Evolutionary conservation across 2,329 filamentous ascomycete species (phyloP).

Genomic region (Gremmenia infestans): DNA sequence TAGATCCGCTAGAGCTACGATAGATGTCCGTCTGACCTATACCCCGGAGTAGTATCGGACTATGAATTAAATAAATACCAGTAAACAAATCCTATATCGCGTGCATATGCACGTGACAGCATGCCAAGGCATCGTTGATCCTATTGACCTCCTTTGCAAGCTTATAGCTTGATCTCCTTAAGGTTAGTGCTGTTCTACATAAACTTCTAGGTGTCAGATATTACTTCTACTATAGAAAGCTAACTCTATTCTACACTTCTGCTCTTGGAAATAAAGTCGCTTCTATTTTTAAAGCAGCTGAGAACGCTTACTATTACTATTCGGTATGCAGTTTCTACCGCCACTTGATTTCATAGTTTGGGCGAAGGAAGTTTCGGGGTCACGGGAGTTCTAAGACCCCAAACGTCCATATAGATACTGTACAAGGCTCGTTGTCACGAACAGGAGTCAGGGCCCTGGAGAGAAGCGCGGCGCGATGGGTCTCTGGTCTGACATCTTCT

Average conservation of each 20-base stretch:
- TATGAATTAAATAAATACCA: too few species aligned
- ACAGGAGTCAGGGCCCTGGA: not conserved
- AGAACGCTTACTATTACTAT: not conserved
- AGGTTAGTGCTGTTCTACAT: not conserved
- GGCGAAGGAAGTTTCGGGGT: too few species aligned
- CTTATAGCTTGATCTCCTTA: not conserved
- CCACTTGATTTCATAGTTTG: too few species aligned
- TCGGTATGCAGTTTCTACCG: not conserved
- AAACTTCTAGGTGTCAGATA: not conserved
- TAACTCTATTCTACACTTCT: not conserved
- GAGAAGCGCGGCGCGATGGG: not conserved
- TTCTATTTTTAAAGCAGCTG: not conserved
- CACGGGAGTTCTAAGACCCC: too few species aligned
- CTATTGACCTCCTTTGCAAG: not conserved
- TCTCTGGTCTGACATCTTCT: not conserved
- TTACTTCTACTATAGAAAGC: not conserved
- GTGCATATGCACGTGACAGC: too few species aligned
- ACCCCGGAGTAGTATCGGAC: too few species aligned
- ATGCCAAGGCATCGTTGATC: too few species aligned
- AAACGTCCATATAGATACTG: too few species aligned
- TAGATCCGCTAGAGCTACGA: too few species aligned
- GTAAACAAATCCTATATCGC: too few species aligned
- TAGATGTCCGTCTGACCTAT: too few species aligned
- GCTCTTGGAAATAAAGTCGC: not conserved
- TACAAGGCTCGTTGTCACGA: not conserved